Evolutionary conservation across 169 alveolate species (phyloP), one percentile per base, ranked within the genome.

Genomic region (Theileria annulata): DNA sequence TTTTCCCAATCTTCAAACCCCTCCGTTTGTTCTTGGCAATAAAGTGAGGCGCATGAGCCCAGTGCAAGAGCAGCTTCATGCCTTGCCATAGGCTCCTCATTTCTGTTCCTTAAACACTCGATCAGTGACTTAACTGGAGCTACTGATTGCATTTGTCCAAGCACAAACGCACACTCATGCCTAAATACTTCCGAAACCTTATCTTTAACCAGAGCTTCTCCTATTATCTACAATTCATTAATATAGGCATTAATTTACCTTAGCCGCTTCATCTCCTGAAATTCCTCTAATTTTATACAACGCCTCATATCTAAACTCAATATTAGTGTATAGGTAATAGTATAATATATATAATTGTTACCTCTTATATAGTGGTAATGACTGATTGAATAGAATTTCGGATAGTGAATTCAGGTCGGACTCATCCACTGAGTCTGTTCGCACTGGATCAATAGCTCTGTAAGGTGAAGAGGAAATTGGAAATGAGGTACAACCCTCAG

Each of bases 41-140:
- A n/a, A 0, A 30, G 31, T 17, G 51, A 62, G 1, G 85, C 97
- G 31, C 94, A 88, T 17, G 96, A 91, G 0, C 98, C 98, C 13
- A 95, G 85, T 6, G 98, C 98, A 59, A 93, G 88, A 21, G 98
- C 98, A 8, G 96, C 97, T 66, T 95, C 98, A 76, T 95, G 98
- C 54, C 98, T 89, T 30, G 94, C 97, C 93, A 95, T 95, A 62
- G 95, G 95, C 71, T 93, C 94, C 71, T 95, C 96, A 10, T 28
- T 27, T 3, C 42, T 47, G 82, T 94, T 87, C 80, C 58, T 83
- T 58, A 95, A 81, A 49, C 95, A 93, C 42, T 76, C 74, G 19
- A 87, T 66, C 77, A 88, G 92, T 66, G 83, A 86, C 58, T 56
- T 88, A 49, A 75, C 87, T 2, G 92, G 91, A n/a, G 80, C 83